Conservation (phyloP, 495 filamentous ascomycete genomes). For the Penicillium diatomitis region DNA sequence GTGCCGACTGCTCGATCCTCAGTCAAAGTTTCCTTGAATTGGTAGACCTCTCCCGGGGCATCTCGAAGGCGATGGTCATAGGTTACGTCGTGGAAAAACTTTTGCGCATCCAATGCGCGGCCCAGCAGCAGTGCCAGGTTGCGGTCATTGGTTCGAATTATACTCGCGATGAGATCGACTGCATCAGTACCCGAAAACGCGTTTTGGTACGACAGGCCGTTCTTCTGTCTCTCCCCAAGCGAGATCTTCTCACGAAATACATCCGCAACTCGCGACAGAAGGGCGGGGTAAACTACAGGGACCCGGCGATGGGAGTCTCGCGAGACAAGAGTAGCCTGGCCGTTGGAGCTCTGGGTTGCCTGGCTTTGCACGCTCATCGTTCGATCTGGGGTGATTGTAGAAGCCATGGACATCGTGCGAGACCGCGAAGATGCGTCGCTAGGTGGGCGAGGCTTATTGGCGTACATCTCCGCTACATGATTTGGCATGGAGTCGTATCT, state of each 20-base stretch:
- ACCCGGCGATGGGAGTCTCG: constrained; percentile 45
- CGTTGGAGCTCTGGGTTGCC: constrained; percentile 20
- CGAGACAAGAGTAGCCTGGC: constrained; percentile 34
- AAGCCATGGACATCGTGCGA: constrained; percentile 83
- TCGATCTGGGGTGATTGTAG: constrained; percentile 52
- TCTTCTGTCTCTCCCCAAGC: constrained; percentile 83
- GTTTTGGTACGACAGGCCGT: constrained; percentile 93
- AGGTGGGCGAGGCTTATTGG: constrained; percentile 22
- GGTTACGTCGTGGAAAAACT: constrained; percentile 98
- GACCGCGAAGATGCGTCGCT: constrained; percentile 38
- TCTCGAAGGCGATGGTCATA: constrained; percentile 95
- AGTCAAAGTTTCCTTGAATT: constrained; percentile 87
- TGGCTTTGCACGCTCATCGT: constrained; percentile 40
- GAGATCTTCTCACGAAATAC: constrained; percentile 79
- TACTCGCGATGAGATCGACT: constrained; percentile 86
- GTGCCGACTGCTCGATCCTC: constrained; percentile 65
- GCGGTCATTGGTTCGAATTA: constrained; percentile 92
- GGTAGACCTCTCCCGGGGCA: constrained; percentile 83
- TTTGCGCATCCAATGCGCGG: constrained; percentile 90
- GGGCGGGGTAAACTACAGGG: constrained; percentile 84
- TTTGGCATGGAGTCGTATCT: constrained; percentile 20
- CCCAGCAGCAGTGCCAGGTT: constrained; percentile 93
- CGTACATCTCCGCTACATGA: constrained; percentile 16
- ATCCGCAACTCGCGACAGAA: constrained; percentile 84
- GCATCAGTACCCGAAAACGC: constrained; percentile 92